Evolutionary conservation across 2,329 filamentous ascomycete species (phyloP), one percentile per base, ranked within the genome.

Genomic region (Trichoderma oligosporum): DNA sequence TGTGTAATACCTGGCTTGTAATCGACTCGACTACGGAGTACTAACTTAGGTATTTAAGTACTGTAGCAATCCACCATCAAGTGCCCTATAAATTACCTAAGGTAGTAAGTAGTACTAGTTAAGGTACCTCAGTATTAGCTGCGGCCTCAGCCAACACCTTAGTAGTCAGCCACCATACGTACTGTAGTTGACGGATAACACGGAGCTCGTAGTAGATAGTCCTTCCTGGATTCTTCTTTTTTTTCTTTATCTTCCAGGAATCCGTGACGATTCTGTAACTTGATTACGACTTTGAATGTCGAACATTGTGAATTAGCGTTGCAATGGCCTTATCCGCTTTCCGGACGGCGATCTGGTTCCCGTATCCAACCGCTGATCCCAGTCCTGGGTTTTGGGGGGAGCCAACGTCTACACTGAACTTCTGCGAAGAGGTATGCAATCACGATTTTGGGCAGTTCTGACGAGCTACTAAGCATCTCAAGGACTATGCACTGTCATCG

Each of bases 361-460:
- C 48, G 12, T 58, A 53, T 42, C 47, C 48, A 27, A 33, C 25
- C 45, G 39, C 45, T 6, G 35, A 29, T 22, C 56, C 22, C 35
- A 24, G 58, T 33, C 27, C 48, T 49, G 42, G 46, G 35, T 84
- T 82, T 68, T 91, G 87, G 86, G 81, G 79, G 5, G 82, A 85
- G 20, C 83, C 87, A 56, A 90, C 87, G 1, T 85, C 84, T 7
- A 90, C 87, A 0, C 67, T 90, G 42, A 89, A 91, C 69, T 91
- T 88, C 81, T 92, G 88, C 68, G 88, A 91, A 78, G 88, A 91
- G 78, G 86, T 85, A 70, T 61, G 60, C 49, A n/a, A n/a, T 11
- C 22, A 70, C 60, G 39, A 7, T 18, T 52, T 3, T 18, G 6
- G 5, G 29, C 14, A 39, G 24, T 6, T 5, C 18, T 61, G 25